Evolutionary conservation across 2,329 filamentous ascomycete species (phyloP).

Genomic region (Diaporthe amygdali): DNA sequence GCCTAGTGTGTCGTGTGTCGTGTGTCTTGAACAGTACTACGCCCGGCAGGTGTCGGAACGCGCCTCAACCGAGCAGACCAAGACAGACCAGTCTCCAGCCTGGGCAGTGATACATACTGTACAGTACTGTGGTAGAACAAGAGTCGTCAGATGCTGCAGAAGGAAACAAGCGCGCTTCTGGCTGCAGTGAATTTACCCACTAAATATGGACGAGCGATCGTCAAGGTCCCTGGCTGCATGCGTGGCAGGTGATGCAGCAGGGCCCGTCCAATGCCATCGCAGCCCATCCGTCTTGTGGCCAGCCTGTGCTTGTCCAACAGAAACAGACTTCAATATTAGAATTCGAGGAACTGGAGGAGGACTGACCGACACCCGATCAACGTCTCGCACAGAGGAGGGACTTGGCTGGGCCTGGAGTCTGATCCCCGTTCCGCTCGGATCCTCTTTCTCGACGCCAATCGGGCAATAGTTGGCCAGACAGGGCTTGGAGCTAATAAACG

Average conservation of each 20-base stretch:
- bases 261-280: background rate
- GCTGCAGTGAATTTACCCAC: background rate
- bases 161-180: background rate
- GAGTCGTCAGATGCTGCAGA: background rate
- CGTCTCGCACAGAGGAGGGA: too few species aligned
- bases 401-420: background rate
- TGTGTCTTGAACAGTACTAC: background rate
- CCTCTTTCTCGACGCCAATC: background rate
- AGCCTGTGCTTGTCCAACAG: background rate
- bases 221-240: conserved; percentile 4
- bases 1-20: background rate
- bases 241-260: conserved; percentile 10
- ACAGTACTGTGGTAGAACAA: background rate
- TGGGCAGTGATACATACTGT: too few species aligned
- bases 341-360: background rate
- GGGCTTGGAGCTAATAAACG: background rate
- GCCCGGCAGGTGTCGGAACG: background rate
- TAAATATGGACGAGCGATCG: conserved; percentile 4
- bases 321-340: background rate
- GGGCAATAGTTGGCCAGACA: background rate
- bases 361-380: background rate
- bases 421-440: background rate
- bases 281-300: conserved; percentile 3
- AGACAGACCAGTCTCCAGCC: too few species aligned
- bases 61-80: conserved; percentile 2